Conservation (phyloP, 2,329 filamentous ascomycete species). For the Sclerotinia minor region DNA sequence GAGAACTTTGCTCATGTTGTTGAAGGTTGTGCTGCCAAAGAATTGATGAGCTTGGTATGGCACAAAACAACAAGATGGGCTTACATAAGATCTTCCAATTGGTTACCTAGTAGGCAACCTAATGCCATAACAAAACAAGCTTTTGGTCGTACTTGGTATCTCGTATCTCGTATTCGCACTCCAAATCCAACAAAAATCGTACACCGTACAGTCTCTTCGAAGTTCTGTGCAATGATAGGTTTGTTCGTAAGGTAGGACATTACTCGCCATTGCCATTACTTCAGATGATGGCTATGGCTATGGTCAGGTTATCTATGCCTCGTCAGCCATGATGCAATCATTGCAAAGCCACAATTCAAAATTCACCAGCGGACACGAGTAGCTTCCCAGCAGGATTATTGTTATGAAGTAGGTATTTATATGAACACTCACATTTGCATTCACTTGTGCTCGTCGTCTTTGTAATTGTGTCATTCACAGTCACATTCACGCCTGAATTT, state of each 20-base stretch:
- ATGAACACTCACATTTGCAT: conserved; percentile 6
- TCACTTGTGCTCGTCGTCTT: neutral
- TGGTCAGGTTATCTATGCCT: conserved; percentile 11
- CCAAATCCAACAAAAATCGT: neutral
- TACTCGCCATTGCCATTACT: neutral
- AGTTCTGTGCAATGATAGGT: conserved; percentile 1
- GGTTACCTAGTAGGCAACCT: too few species aligned
- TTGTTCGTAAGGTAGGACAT: neutral
- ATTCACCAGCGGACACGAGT: neutral
- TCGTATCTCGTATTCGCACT: neutral
- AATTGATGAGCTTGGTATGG: neutral
- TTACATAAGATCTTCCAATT: neutral
- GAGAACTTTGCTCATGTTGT: neutral
- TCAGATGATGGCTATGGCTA: neutral
- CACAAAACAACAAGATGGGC: too few species aligned
- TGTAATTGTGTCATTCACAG: neutral
- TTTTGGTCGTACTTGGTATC: too few species aligned
- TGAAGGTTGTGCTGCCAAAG: neutral
- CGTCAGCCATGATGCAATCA: conserved; percentile 16
- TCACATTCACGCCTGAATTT: neutral
- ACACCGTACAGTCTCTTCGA: neutral
- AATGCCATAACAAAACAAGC: too few species aligned
- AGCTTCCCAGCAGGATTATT: neutral
- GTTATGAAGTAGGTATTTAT: neutral
- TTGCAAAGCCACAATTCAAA: conserved; percentile 16